Evolutionary conservation across 139 green algal genomes (phyloP).

Genomic region (Chlamydomonas sphaeroides): DNA sequence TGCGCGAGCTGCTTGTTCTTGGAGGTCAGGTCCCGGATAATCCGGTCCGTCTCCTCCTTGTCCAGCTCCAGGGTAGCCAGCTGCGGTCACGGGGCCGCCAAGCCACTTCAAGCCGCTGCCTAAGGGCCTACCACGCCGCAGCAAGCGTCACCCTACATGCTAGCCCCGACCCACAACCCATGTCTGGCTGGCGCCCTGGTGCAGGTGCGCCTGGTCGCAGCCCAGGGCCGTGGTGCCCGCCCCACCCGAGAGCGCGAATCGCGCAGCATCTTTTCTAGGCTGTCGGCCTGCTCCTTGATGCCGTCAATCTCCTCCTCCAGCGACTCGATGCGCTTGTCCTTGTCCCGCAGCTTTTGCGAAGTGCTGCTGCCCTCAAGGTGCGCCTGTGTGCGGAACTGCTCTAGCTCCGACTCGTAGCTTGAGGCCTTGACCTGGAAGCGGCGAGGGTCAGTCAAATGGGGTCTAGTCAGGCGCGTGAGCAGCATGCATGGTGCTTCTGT

Average conservation of each 20-base stretch:
- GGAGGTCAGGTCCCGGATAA: constrained; percentile 15
- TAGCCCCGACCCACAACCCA: no score
- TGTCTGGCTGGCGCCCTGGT: no score
- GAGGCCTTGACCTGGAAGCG: neutral
- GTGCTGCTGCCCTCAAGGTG: constrained; percentile 2
- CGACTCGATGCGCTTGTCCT: constrained; percentile 19
- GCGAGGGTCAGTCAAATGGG: no score
- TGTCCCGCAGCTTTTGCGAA: constrained; percentile 5
- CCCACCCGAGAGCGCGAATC: constrained; percentile 22
- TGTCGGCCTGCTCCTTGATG: constrained; percentile 25
- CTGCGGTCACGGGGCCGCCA: no score
- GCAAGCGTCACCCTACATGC: no score
- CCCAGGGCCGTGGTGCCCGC: no score
- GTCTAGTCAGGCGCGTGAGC: no score
- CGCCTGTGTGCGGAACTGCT: neutral
- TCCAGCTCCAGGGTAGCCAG: constrained; percentile 30
- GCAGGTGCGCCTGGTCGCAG: no score
- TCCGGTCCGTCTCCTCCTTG: constrained; percentile 44
- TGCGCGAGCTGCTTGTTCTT: constrained; percentile 33
- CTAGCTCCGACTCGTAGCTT: constrained; percentile 13
- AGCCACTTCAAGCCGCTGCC: no score
- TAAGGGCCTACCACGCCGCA: no score
- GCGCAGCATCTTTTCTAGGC: constrained; percentile 48
- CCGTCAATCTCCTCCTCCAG: constrained; percentile 38
- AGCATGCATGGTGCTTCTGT: no score